Conservation (phyloP, 768 basidiomycete genomes). For the Trametes coccinea region DNA sequence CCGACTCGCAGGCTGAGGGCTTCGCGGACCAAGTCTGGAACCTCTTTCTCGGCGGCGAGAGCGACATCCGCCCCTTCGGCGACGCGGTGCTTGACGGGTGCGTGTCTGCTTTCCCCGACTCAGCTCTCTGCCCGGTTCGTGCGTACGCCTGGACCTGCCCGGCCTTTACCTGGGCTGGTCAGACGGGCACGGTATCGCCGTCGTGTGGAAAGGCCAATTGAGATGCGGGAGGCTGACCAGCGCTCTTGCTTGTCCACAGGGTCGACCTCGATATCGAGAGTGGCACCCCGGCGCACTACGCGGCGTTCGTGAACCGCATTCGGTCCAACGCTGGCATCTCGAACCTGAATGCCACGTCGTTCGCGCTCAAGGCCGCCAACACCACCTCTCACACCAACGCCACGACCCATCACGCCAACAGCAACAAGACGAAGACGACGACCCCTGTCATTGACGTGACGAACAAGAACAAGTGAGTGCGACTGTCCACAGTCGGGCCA, state of each 20-base stretch:
- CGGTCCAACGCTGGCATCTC: conserved; percentile 50
- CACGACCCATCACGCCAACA: background rate
- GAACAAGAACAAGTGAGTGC: conserved; percentile 17
- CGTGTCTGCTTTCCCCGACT: conserved; percentile 5
- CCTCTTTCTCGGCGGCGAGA: conserved; percentile 65
- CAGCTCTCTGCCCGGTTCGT: background rate
- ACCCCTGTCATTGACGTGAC: conserved; percentile 11
- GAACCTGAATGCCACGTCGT: conserved; percentile 26
- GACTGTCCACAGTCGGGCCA: background rate
- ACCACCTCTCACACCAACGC: conserved; percentile 45
- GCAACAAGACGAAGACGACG: background rate
- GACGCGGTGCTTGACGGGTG: conserved; percentile 71
- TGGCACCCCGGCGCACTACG: conserved; percentile 40
- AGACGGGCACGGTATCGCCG: background rate
- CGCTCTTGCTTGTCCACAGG: conserved; percentile 18
- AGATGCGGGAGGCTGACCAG: conserved; percentile 1
- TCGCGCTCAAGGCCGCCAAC: conserved; percentile 34
- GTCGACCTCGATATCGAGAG: conserved; percentile 76
- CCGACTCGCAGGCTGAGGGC: conserved; percentile 52
- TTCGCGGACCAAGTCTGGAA: conserved; percentile 74
- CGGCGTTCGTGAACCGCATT: conserved; percentile 48
- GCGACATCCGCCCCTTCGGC: conserved; percentile 69
- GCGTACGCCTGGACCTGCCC: background rate
- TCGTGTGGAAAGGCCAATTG: background rate
- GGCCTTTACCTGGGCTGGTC: background rate